A percentile compares a stretch with the other conserved stretches of the same genome.
These are phyloP conservation scores for Mollisia scopiformis DNA, from an alignment of 2,329 filamentous ascomycete species.

Conservation along the genomic window DNA sequence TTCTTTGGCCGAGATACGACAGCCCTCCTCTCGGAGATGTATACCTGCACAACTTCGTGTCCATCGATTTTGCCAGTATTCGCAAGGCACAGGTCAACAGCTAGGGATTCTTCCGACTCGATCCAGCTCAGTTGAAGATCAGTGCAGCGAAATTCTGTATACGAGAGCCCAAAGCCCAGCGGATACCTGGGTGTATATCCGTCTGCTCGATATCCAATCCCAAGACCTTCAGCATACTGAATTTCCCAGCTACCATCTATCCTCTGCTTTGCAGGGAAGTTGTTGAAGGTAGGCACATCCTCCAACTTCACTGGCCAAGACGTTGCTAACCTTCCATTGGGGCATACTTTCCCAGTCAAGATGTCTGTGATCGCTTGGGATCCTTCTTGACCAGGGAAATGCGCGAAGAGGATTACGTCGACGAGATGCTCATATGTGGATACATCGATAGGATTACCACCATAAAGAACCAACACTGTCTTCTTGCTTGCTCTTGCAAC, in stretches of 20 bases:
- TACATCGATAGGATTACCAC: slow-evolving; percentile 26
- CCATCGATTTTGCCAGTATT: slow-evolving; percentile 31
- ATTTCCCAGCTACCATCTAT: slow-evolving; percentile 52
- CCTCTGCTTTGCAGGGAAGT: slow-evolving; percentile 49
- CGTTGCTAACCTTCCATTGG: slow-evolving; percentile 38
- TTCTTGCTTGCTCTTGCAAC: slow-evolving; percentile 19
- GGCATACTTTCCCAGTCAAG: slow-evolving; percentile 34
- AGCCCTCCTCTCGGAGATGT: slow-evolving; percentile 22
- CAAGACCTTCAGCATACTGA: slow-evolving; percentile 63
- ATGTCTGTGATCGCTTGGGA: slow-evolving; percentile 34
- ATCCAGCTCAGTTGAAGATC: slow-evolving; percentile 43
- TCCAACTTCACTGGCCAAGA: slow-evolving; percentile 49
- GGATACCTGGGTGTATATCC: slow-evolving; percentile 62
- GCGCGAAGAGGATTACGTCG: slow-evolving; percentile 23
- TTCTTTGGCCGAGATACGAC: neutral
- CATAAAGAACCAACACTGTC: slow-evolving; percentile 22
- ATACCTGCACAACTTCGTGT: slow-evolving; percentile 35
- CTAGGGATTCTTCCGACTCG: slow-evolving; percentile 7
- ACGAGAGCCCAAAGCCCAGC: slow-evolving; percentile 63
- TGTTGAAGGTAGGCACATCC: slow-evolving; percentile 64
- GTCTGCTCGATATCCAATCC: slow-evolving; percentile 65
- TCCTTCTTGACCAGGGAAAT: slow-evolving; percentile 49
- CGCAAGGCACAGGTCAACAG: slow-evolving; percentile 30
- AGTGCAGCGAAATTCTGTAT: neutral
- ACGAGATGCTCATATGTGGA: neutral